phyloP scores from a whole-genome alignment of 2,329 filamentous ascomycete species.

The Neopestalotiopsis sp. region DNA sequence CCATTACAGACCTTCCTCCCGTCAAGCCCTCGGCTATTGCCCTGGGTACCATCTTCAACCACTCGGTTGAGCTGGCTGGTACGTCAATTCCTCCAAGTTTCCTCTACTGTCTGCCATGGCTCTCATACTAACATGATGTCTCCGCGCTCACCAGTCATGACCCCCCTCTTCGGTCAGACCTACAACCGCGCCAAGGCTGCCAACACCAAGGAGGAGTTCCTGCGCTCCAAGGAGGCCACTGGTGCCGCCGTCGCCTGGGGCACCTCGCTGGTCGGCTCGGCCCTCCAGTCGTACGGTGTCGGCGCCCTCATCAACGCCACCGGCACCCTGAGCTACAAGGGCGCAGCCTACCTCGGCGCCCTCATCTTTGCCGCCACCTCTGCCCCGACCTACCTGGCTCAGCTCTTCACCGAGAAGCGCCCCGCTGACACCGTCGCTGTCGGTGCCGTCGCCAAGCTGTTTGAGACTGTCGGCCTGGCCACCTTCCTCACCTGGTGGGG shows the following conservation, averaged over 20 bases:
- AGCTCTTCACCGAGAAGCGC: slow-evolving; percentile 89
- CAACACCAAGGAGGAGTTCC: slow-evolving; percentile 96
- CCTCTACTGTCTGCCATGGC: not conserved
- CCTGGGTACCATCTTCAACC: slow-evolving; percentile 94
- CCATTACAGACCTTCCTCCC: slow-evolving; percentile 60
- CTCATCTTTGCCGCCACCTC: slow-evolving; percentile 92
- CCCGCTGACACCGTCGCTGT: slow-evolving; percentile 89
- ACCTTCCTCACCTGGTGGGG: slow-evolving; percentile 98
- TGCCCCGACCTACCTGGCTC: slow-evolving; percentile 83
- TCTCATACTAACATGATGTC: not conserved
- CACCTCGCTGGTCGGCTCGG: slow-evolving; percentile 86
- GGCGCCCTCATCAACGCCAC: slow-evolving; percentile 93
- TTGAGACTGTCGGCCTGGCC: slow-evolving; percentile 92
- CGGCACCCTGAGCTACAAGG: slow-evolving; percentile 94
- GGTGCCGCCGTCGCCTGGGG: slow-evolving; percentile 89
- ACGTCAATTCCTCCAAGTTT: slow-evolving; percentile 22
- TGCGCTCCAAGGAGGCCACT: slow-evolving; percentile 89
- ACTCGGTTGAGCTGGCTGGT: slow-evolving; percentile 81
- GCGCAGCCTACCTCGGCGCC: slow-evolving; percentile 88
- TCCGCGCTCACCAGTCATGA: slow-evolving; percentile 61
- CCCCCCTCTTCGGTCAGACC: slow-evolving; percentile 90
- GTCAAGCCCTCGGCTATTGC: slow-evolving; percentile 99
- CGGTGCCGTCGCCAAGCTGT: slow-evolving; percentile 79
- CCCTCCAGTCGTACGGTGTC: slow-evolving; percentile 87
- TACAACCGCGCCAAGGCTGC: slow-evolving; percentile 90